A percentile compares a stretch with the other conserved stretches of the same genome.
phyloP scores from a whole-genome alignment of 1,284 basidiomycete genomes.

The Volvariella surrecta region DNA sequence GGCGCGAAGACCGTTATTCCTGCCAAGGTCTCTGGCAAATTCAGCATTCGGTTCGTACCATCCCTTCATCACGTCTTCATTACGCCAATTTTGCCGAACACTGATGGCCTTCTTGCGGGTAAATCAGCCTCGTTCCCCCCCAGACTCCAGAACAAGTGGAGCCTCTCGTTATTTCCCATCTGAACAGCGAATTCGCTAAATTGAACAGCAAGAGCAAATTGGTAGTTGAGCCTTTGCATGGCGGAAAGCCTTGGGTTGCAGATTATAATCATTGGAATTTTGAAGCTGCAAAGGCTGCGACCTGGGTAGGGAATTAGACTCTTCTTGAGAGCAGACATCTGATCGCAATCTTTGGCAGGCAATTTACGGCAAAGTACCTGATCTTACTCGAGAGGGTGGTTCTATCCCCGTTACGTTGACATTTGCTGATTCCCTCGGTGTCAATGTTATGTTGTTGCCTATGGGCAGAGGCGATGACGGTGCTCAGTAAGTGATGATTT shows the following conservation, averaged over 20 bases:
- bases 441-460: slow-evolving; percentile 81
- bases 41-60: slow-evolving; percentile 73
- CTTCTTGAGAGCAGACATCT: too few relatives aligned
- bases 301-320: slow-evolving; percentile 39
- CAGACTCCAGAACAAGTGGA: slow-evolving; percentile 75
- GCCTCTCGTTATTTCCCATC: slow-evolving; percentile 64
- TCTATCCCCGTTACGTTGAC: slow-evolving; percentile 96
- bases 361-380: slow-evolving; percentile 78
- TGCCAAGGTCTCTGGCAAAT: slow-evolving; percentile 86
- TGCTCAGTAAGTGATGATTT: slow-evolving; percentile 52
- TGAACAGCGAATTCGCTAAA: slow-evolving; percentile 77
- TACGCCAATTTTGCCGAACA: too few relatives aligned
- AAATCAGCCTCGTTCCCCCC: slow-evolving; percentile 76
- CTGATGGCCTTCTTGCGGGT: background rate
- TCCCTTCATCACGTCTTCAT: background rate
- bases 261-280: slow-evolving; percentile 91
- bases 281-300: slow-evolving; percentile 83
- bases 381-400: slow-evolving; percentile 91
- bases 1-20: slow-evolving; percentile 96
- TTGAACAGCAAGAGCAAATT: slow-evolving; percentile 72
- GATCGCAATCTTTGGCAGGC: slow-evolving; percentile 33
- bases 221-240: slow-evolving; percentile 59
- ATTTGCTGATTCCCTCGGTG: slow-evolving; percentile 82
- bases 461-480: slow-evolving; percentile 95
- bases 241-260: slow-evolving; percentile 88